These are phyloP conservation scores for Thielaviopsis cerberus DNA, from an alignment of 2,329 filamentous ascomycete species.

Conservation along the genomic window DNA sequence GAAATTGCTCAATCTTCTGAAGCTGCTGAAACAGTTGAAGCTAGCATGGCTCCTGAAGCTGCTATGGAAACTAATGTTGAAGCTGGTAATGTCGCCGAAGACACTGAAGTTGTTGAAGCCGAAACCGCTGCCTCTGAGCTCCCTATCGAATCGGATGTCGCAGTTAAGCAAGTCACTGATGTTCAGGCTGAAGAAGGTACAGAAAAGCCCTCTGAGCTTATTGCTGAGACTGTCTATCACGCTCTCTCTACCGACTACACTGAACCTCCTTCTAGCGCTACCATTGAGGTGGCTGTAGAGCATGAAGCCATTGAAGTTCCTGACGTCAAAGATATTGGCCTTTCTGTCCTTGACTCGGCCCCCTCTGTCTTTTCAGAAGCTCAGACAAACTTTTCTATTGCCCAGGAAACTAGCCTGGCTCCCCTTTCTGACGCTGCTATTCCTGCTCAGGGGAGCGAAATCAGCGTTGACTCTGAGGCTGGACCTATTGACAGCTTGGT, in stretches of 20 bases:
- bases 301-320: not conserved
- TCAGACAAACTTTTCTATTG: not conserved
- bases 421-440: not conserved
- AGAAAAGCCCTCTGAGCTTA: constrained; percentile 2
- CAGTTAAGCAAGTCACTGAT: not conserved
- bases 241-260: not conserved
- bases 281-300: not conserved
- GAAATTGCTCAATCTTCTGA: not conserved
- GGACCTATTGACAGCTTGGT: not conserved
- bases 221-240: not conserved
- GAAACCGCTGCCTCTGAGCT: not conserved
- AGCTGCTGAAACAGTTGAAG: not conserved
- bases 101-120: not conserved
- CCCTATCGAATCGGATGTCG: not conserved
- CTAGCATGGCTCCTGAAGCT: too few relatives aligned
- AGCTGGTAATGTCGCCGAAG: not conserved
- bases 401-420: not conserved
- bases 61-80: not conserved
- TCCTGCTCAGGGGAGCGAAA: not conserved
- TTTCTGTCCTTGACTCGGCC: not conserved
- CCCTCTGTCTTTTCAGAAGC: not conserved
- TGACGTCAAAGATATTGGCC: too few relatives aligned
- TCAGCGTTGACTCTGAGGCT: not conserved
- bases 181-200: not conserved
- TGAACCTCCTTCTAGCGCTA: not conserved